phyloP scores from a whole-genome alignment of 768 basidiomycete species.

The Coprinellus micaceus region DNA sequence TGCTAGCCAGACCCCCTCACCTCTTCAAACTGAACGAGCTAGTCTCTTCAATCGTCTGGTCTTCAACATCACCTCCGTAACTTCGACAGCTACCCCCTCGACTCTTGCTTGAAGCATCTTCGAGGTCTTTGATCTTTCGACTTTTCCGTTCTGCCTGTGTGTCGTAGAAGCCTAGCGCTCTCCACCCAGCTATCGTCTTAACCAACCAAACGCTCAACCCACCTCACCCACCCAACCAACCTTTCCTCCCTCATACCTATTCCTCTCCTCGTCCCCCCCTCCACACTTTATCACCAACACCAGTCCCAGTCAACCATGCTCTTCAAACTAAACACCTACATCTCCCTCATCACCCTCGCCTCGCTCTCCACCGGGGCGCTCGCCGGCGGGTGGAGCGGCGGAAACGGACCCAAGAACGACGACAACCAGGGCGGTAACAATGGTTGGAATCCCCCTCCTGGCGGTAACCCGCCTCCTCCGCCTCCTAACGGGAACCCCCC shows the following conservation, averaged over 20 bases:
- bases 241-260: not conserved
- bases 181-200: not conserved
- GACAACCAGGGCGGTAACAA: not conserved
- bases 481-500: no score
- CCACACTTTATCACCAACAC: no score
- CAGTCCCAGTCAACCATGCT: no score
- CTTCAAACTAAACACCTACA: no score
- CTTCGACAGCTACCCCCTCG: conserved; percentile 1
- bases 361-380: not conserved
- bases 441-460: not conserved
- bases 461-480: no score
- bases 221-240: not conserved
- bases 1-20: not conserved
- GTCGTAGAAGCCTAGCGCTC: not conserved
- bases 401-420: not conserved
- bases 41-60: not conserved
- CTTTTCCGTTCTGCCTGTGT: not conserved
- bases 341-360: not conserved
- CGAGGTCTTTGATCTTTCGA: not conserved
- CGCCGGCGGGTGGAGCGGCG: not conserved
- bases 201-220: not conserved
- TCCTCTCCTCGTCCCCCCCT: no score
- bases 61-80: not conserved
- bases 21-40: not conserved
- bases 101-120: not conserved